phyloP scores from a whole-genome alignment of 768 basidiomycete species.

The Calocybe indica region DNA sequence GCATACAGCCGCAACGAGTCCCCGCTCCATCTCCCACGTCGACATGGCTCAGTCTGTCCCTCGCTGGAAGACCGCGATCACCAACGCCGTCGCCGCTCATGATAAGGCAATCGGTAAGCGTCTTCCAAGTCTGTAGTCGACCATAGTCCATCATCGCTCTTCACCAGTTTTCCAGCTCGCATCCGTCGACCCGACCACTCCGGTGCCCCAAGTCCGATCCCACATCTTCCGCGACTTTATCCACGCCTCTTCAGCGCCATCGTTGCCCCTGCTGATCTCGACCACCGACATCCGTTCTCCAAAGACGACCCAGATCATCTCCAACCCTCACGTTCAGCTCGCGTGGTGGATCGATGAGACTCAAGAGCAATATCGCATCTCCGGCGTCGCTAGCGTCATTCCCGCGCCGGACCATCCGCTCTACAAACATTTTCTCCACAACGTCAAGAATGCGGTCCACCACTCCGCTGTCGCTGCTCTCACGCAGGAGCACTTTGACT shows the following conservation, averaged over 20 bases:
- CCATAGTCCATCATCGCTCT: background rate
- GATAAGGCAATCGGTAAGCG: constrained; percentile 31
- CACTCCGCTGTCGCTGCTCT: constrained; percentile 24
- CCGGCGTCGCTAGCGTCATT: constrained; percentile 50
- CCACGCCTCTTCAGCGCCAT: constrained; percentile 30
- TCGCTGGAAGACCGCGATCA: constrained; percentile 44
- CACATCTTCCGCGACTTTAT: constrained; percentile 59
- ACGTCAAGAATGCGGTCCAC: constrained; percentile 7
- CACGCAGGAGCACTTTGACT: constrained; percentile 42
- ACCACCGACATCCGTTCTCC: constrained; percentile 71
- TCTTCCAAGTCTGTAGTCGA: background rate
- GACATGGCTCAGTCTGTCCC: constrained; percentile 20
- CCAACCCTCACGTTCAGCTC: constrained; percentile 48
- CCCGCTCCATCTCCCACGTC: background rate
- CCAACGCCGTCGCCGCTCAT: constrained; percentile 33
- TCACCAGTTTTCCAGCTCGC: constrained; percentile 55
- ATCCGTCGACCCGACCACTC: constrained; percentile 36
- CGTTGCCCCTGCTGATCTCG: constrained; percentile 55
- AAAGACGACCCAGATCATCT: constrained; percentile 54
- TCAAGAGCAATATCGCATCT: constrained; percentile 69
- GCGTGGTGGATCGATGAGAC: constrained; percentile 71
- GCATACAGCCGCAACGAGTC: too few relatives aligned
- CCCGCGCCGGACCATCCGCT: constrained; percentile 38
- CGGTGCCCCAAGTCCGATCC: constrained; percentile 57
- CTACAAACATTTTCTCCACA: constrained; percentile 24